These are phyloP conservation scores for Podaxis rugospora DNA, from an alignment of 768 basidiomycete species.

Conservation along the genomic window DNA sequence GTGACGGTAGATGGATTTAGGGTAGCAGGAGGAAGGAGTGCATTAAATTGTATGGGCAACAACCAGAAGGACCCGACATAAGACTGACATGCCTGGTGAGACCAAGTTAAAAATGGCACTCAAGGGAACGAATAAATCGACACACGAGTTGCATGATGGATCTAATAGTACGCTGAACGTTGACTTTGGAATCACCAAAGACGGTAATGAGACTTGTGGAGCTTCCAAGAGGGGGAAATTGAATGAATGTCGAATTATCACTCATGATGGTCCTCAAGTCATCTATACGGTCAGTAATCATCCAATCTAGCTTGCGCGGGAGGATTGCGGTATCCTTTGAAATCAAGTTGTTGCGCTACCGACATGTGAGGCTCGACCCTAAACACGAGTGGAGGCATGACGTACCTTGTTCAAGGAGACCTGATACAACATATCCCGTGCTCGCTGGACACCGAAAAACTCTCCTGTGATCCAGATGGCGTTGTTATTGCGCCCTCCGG, in stretches of 20 bases:
- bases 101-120: background rate
- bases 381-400: slow-evolving; percentile 9
- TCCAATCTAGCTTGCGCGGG: slow-evolving; percentile 97
- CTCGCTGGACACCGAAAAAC: slow-evolving; percentile 93
- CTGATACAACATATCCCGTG: slow-evolving; percentile 92
- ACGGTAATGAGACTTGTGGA: slow-evolving; percentile 92
- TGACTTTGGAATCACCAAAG: slow-evolving; percentile 90
- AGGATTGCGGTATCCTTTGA: slow-evolving; percentile 92
- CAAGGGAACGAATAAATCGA: slow-evolving; percentile 14
- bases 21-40: slow-evolving; percentile 76
- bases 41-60: slow-evolving; percentile 90
- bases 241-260: slow-evolving; percentile 95
- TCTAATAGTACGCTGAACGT: slow-evolving; percentile 90
- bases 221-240: slow-evolving; percentile 89
- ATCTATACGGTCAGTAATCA: slow-evolving; percentile 94
- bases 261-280: slow-evolving; percentile 91
- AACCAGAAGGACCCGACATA: slow-evolving; percentile 98
- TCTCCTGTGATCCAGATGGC: slow-evolving; percentile 97
- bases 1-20: slow-evolving; percentile 82
- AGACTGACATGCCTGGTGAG: slow-evolving; percentile 82
- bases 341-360: slow-evolving; percentile 81
- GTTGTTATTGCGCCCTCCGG: slow-evolving; percentile 57
- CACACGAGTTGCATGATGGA: slow-evolving; percentile 92
- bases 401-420: slow-evolving; percentile 81
- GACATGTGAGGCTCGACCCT: background rate